These are phyloP conservation scores for Diddensiella caesifluorescens DNA, from an alignment of 805 yeast species.

Conservation along the genomic window DNA sequence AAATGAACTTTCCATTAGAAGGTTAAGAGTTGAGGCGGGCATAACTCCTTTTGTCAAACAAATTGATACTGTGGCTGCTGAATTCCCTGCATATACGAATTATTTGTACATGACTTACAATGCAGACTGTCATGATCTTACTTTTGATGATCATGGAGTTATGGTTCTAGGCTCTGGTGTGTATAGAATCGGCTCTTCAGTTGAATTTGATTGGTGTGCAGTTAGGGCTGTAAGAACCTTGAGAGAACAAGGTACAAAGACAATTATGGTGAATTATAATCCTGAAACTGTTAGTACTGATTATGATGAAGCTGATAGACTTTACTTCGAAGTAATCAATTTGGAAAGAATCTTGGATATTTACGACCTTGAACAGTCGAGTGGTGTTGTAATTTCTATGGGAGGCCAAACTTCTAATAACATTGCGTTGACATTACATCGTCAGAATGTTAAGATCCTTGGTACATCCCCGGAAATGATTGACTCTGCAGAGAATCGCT, in stretches of 20 bases:
- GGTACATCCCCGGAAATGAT: conserved; percentile 99
- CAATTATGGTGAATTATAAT: conserved; percentile 95
- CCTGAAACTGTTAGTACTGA: conserved; percentile 99
- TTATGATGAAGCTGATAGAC: conserved; percentile 95
- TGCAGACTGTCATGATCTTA: conserved; percentile 80
- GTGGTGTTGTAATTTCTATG: conserved; percentile 93
- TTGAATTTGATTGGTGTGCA: conserved; percentile 99
- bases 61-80: conserved; percentile 98
- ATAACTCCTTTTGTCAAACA: conserved; percentile 90
- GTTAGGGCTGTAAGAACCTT: conserved; percentile 93
- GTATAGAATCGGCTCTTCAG: conserved; percentile 97
- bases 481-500: conserved; percentile 96
- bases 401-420: conserved; percentile 99
- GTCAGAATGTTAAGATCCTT: conserved; percentile 89
- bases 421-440: conserved; percentile 85
- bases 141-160: conserved; percentile 87
- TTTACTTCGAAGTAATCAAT: conserved; percentile 92
- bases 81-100: conserved; percentile 94
- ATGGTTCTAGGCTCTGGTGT: conserved; percentile 98
- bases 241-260: conserved; percentile 78
- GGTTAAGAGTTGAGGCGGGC: conserved; percentile 80
- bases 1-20: conserved; percentile 88
- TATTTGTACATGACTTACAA: conserved; percentile 92
- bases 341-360: conserved; percentile 92
- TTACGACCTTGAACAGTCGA: conserved; percentile 82